Percentiles rank a stretch among this genome's conserved stretches.
Evolutionary conservation across 805 yeast genomes (phyloP).

Genomic region (Ogataea methylovora): DNA sequence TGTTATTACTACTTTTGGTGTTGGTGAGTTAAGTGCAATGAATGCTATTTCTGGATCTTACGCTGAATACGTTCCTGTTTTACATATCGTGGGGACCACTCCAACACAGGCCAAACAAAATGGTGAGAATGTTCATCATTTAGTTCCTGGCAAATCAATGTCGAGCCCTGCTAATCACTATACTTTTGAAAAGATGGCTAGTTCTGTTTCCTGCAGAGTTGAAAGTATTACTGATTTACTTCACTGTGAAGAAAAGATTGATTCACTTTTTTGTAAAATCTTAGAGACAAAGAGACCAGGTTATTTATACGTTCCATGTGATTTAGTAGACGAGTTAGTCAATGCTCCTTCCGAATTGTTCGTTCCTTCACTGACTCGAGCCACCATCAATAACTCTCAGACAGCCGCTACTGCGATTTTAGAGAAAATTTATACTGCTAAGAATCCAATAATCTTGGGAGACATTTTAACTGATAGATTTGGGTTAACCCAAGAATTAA

Average conservation of each 20-base stretch:
- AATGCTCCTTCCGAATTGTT: conserved; percentile 20
- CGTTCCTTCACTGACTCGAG: too few relatives aligned
- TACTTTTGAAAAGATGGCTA: conserved; percentile 58
- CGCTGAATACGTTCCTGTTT: conserved; percentile 72
- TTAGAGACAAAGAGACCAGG: conserved; percentile 67
- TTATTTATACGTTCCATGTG: conserved; percentile 69
- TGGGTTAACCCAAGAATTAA: conserved; percentile 35
- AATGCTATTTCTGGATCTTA: conserved; percentile 80
- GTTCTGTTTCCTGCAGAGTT: conserved; percentile 46
- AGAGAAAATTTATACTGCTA: conserved; percentile 40
- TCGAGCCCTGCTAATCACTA: conserved; percentile 50
- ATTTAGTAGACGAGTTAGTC: conserved; percentile 44
- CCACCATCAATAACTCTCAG: conserved; percentile 14
- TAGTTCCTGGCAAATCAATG: conserved; percentile 44
- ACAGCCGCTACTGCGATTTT: conserved; percentile 30
- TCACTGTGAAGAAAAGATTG: conserved; percentile 55
- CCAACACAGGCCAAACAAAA: conserved; percentile 22
- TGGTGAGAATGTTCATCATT: conserved; percentile 45
- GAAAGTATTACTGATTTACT: conserved; percentile 38
- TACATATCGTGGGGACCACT: conserved; percentile 83
- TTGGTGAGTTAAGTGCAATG: conserved; percentile 80
- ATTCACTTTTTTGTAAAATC: conserved; percentile 52
- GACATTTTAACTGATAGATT: conserved; percentile 67
- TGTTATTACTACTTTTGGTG: conserved; percentile 71
- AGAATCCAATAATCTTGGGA: conserved; percentile 58